Base-by-base conservation (phyloP, 2,329 filamentous ascomycete species). In the Ophiostoma quercus region DNA sequence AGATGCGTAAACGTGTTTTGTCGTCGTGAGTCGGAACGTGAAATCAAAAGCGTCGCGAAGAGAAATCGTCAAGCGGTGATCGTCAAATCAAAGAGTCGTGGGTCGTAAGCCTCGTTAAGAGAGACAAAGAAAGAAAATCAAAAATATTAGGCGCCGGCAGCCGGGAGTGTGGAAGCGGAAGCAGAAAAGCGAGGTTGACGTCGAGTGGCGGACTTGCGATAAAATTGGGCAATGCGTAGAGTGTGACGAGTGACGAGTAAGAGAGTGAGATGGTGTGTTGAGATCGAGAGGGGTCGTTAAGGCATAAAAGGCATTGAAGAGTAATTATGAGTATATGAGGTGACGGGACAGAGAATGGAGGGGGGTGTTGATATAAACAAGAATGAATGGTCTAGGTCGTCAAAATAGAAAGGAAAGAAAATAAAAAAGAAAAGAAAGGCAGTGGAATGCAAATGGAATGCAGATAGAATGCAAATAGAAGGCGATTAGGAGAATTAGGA, bases 271-370 rank as follows among this genome's bases (percentile, higher is more conserved):
- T 29, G 34, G 63, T 54, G 25, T 39, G 47, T 69, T 11, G 39
- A 43, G 14, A 43, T 37, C 22, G 51, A 22, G 60, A 70, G 51
- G 29, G 54, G 41, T 22, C 62, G 68, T 43, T 69, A 29, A 71
- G 67, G 71, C 72, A 73, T 73, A 62, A 72, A 70, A 67, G 67
- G 62, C 67, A 72, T 72, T 68, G 71, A 69, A 43, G 69, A 66
- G 67, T 34, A 60, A 71, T 69, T 69, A 72, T 51, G 65, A 57
- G 51, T 57, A 43, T 19, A 39, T 66, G 67, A 66, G 57, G 37
- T 57, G 60, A 41, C 19, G 60, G 63, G 67, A 71, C 57, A 39
- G 69, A 67, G 67, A 34, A 34, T 34, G 4, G 34, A 8, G 67
- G 67, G 70, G 39, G 67, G 70, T 32, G 70, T 16, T 68, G 47